Base-by-base conservation (phyloP, 441 rosid genomes). In the Biscutella laevigata region DNA sequence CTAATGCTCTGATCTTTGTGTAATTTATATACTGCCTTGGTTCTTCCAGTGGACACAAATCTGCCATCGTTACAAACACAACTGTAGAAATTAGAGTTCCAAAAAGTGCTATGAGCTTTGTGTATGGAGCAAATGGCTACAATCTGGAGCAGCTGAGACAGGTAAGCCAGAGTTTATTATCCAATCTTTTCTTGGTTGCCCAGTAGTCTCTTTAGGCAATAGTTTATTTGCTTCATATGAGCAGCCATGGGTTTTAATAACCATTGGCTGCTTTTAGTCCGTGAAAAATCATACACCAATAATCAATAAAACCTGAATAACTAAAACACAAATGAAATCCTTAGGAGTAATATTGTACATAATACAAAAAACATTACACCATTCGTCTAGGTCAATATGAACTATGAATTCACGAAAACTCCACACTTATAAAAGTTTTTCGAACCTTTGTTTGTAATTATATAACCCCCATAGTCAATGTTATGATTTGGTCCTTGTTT, bases 51-150 rank as follows among this genome's bases (percentile, higher is more conserved):
- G 84, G 88, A 66, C 77, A 73, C 55, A 84, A 64, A 74, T 73
- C 88, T 45, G 95, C 87, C 37, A 64, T 78, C 38, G 94, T 91
- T 56, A 88, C 95, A 44, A 88, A 85, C 66, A 78, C 95, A 49
- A 81, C 91, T 4, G 78, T 91, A 2, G 96, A 91, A 77, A 85
- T 88, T 36, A 58, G 71, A 53, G 77, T 91, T 47, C 95, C 96
- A 41, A 91, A 80, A 37, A 55, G 64, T 57, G 79, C 85, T 52
- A 72, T 91, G 59, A 79, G 74, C 50, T 76, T 78, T 68, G 95
- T 91, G 38, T 83, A 77, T 69, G 98, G 96, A 52, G 86, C 83
- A 65, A 73, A 81, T 21, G 91, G 88, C 44, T 55, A 72, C 71
- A 91, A 83, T 77, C 79, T 88, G 59, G 57, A 74, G 62, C 82